Base-by-base conservation (phyloP, 2,329 filamentous ascomycete genomes). In the Phialocephala subalpina region DNA sequence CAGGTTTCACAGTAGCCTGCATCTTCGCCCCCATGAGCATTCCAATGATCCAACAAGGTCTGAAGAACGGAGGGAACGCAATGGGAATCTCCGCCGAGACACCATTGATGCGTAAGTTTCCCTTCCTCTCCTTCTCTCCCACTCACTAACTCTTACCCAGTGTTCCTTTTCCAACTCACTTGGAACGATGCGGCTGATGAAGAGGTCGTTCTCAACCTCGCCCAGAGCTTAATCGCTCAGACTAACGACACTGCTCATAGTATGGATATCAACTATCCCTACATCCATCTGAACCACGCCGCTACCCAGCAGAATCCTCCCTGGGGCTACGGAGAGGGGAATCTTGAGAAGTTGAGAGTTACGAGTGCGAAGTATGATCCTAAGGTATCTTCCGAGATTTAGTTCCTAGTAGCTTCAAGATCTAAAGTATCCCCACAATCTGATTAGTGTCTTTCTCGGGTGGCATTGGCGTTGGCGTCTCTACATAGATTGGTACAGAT, bases 201-300 rank as follows among this genome's bases (percentile, higher is more conserved):
- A 12, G 70, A 74, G 38, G 64, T 66, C 2, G 72, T 81, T 2
- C 61, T 75, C 16, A 65, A 71, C n/a, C 65, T 70, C 3, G 70
- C 68, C 2, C 65, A 72, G n/a, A 70, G 73, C 1, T 67, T 76
- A 1, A 62, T 78, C 14, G 63, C 74, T 20, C 67, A 72, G 0
- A 73, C 70, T 27, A 65, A 75, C 9, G 67, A 67, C 0, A 70
- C 72, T 14, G 73, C 77, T 16, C 67, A 71, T 38, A 66, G 73
- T 14, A 69, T 73, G 5, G 77, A 75, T 0, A 64, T 79, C 0
- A 71, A 77, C 56, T 74, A 79, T 53, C 74, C 76, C 0, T 82
- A 76, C 40, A 69, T 83, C 14, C 83, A 84, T 70, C 76, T 82
- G 29, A 84, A 85, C 69, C 84, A 85, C 63, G 82, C 81, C 0